Conservation (phyloP, 257 asterid genomes). For the Solanum sparsipilum region DNA sequence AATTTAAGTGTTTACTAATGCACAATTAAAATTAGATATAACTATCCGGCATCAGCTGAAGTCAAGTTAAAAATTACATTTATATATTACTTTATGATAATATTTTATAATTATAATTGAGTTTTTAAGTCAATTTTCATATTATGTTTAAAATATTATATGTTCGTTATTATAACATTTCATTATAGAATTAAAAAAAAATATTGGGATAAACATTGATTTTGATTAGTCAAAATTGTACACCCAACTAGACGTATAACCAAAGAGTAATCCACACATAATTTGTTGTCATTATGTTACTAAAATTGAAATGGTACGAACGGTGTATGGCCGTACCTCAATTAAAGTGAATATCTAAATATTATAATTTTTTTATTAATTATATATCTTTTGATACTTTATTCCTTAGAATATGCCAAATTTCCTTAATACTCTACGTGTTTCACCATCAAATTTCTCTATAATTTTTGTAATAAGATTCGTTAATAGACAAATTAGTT, state of each 20-base stretch:
- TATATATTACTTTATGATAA: neutral
- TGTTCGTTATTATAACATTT: neutral
- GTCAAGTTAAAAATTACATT: fast-evolving
- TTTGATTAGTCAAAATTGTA: neutral
- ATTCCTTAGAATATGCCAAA: neutral
- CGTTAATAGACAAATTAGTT: too few relatives aligned
- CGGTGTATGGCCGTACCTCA: neutral
- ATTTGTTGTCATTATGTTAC: neutral
- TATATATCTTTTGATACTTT: neutral
- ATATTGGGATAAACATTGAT: neutral
- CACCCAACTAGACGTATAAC: neutral
- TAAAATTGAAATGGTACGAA: neutral
- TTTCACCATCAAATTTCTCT: too few relatives aligned
- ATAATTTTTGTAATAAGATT: too few relatives aligned
- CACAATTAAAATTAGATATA: neutral
- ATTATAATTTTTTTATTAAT: neutral
- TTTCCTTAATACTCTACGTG: neutral
- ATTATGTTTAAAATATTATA: too few relatives aligned
- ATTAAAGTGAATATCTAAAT: neutral
- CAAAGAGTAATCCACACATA: neutral
- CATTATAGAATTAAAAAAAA: neutral
- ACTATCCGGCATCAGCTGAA: fast-evolving
- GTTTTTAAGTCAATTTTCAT: too few relatives aligned
- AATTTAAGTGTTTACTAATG: too few relatives aligned
- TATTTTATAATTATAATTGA: too few relatives aligned